Base-by-base conservation (phyloP, 2,329 filamentous ascomycete species). In the Xylariales sp. region DNA sequence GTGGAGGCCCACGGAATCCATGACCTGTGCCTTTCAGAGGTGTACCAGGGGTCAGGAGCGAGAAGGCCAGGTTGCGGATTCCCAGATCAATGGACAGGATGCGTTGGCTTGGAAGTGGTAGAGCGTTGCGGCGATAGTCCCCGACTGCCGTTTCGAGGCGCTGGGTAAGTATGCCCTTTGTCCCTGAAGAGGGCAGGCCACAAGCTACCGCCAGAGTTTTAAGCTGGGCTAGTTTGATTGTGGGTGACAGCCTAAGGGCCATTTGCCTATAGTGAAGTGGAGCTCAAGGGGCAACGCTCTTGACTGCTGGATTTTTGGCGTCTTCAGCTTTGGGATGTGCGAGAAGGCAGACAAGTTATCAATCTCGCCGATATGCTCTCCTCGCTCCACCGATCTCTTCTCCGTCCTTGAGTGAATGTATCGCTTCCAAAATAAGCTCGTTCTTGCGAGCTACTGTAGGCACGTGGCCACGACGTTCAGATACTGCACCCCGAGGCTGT, bases 21-120 rank as follows among this genome's bases (percentile, higher is more conserved):
- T 28, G 4, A 32, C 9, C 3, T 14, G 31, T 41, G 25, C 38
- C 14, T 28, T 34, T 35, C 42, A 25, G 22, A 29, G 43, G 25
- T 43, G 34, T 48, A 55, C 14, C 64, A 9, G 47, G 54, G 4
- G 54, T 50, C 20, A 86, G 60, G 46, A 87, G 71, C 49, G 84
- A 86, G 57, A 80, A 88, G 1, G 86, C 87, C 4, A 94, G 68
- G 58, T 94, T 94, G 31, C 79, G 80, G 50, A 94, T 85, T 4
- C 88, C 88, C 78, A 93, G 84, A 59, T 94, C 88, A 47, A 94
- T 84, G 57, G 86, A 90, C 24, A 93, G 61, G 18, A 93, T 71
- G 71, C 51, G 68, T 44, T 32, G 51, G 21, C 27, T 44, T 36
- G 19, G 43, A 44, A 54, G 47, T 25, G 43, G 57, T 4, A 18